Base-by-base conservation (phyloP, 257 asterid genomes). In the Verbena officinalis region DNA sequence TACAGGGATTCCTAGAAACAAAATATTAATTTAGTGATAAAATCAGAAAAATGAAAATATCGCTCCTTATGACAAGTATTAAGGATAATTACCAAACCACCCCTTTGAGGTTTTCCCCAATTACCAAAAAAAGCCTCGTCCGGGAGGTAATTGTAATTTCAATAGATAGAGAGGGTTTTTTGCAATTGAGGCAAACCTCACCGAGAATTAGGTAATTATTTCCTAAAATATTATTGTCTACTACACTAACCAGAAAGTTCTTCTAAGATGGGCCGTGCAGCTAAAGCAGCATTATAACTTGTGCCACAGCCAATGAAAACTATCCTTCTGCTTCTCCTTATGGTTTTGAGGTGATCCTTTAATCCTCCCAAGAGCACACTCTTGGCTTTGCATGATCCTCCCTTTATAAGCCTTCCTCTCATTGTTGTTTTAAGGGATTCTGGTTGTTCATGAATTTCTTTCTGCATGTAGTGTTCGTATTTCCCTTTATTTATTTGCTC, bases 291-390 rank as follows among this genome's bases (percentile, higher is more conserved):
- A 75, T 84, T 87, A 74, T 93, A 93, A 76, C 99, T 93, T 38
- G 99, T 93, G 65, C 99, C 97, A 62, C 99, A 93, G 43, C 99
- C 99, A 73, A 93, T 78, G 73, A 93, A 90, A 50, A 93, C 95
- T 51, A 93, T 90, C 69, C 99, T 81, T 74, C 99, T 74, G 85
- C 99, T 93, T 81, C 99, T 83, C 62, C 99, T 80, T 67, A 93
- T 87, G 68, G 95, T 93, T 81, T 80, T 93, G 50, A 90, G 87
- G 74, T 93, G 95, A 80, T 93, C 99, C 76, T 93, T 93, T 68
- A 93, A 70, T 40, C 99, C 99, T 72, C 99, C 99, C 74, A 93
- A 78, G 40, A 93, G 97, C 62, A 93, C 97, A 61, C 92, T 82
- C 82, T 83, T 90, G 73, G 88, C 81, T 77, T 86, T 93, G 80